A percentile compares a stretch with the other conserved stretches of the same genome.
Evolutionary conservation across 2,329 filamentous ascomycete species (phyloP).

Genomic region (Helotiales sp.): DNA sequence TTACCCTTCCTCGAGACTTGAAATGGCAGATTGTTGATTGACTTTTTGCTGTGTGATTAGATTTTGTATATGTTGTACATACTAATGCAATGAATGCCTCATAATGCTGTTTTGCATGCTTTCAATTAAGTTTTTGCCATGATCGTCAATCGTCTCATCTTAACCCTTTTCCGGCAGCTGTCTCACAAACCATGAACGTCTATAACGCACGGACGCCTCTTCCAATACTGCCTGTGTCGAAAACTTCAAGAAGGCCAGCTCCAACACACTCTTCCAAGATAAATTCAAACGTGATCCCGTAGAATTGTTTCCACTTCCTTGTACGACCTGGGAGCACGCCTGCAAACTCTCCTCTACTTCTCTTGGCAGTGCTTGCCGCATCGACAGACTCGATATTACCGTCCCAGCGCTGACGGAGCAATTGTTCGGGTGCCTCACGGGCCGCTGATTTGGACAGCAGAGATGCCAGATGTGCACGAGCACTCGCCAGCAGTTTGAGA

Average conservation of each 20-base stretch:
- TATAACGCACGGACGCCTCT: conserved; percentile 54
- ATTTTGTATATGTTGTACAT: too few relatives aligned
- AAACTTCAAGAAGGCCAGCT: conserved; percentile 69
- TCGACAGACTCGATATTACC: conserved; percentile 57
- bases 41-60: too few relatives aligned
- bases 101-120: too few relatives aligned
- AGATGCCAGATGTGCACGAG: conserved; percentile 60
- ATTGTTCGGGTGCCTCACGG: conserved; percentile 61
- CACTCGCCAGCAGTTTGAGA: conserved; percentile 62
- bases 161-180: not conserved
- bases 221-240: conserved; percentile 74
- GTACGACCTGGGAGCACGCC: conserved; percentile 62
- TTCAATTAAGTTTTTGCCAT: not conserved
- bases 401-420: conserved; percentile 70
- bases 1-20: not conserved
- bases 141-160: not conserved
- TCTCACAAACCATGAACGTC: conserved; percentile 3
- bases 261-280: conserved; percentile 70
- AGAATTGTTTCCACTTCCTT: conserved; percentile 69
- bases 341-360: conserved; percentile 53
- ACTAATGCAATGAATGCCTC: too few relatives aligned
- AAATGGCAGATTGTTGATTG: not conserved
- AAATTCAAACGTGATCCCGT: conserved; percentile 71
- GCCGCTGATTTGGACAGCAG: conserved; percentile 59
- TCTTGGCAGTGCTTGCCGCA: conserved; percentile 47